Percentiles rank a stretch among this genome's conserved stretches.
Conservation (phyloP, 495 filamentous ascomycete genomes). For the Parachaetomium inaequale region DNA sequence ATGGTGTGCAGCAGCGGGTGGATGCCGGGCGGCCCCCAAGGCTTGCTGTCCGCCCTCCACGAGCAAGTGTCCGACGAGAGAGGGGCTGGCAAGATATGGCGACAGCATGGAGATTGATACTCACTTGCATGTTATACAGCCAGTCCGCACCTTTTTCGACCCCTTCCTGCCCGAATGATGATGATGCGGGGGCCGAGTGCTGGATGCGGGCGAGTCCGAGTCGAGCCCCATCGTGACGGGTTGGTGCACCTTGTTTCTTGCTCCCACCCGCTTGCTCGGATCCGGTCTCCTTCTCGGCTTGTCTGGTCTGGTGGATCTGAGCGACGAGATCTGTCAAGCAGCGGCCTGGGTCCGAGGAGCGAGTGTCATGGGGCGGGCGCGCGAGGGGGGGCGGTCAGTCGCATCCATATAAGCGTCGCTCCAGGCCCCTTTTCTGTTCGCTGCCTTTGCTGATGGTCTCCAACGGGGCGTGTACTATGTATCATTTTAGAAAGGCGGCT, state of each 20-base stretch:
- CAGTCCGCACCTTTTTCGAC: slow-evolving; percentile 36
- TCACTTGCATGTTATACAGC: slow-evolving; percentile 40
- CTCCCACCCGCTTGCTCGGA: neutral
- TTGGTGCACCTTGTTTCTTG: neutral
- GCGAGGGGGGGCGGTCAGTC: slow-evolving; percentile 7
- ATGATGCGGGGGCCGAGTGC: slow-evolving; percentile 19
- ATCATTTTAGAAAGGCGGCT: neutral
- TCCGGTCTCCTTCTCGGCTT: neutral
- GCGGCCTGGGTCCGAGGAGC: slow-evolving; percentile 4
- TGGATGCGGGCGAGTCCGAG: slow-evolving; percentile 27
- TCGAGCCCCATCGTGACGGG: slow-evolving; percentile 22
- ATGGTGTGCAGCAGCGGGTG: neutral
- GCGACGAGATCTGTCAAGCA: neutral
- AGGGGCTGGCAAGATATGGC: neutral
- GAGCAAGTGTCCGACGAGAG: neutral
- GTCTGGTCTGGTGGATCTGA: neutral
- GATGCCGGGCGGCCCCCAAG: neutral
- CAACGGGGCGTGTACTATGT: neutral
- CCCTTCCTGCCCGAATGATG: slow-evolving; percentile 37
- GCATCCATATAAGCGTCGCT: slow-evolving; percentile 16
- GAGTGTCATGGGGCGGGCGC: neutral
- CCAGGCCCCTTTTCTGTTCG: neutral
- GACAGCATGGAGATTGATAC: slow-evolving; percentile 11
- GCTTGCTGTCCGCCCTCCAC: neutral
- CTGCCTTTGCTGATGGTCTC: neutral